Evolutionary conservation across 164 flowering plant genomes (phyloP), one percentile per base, ranked within the genome.

Genomic region (Stephania cephalantha): DNA sequence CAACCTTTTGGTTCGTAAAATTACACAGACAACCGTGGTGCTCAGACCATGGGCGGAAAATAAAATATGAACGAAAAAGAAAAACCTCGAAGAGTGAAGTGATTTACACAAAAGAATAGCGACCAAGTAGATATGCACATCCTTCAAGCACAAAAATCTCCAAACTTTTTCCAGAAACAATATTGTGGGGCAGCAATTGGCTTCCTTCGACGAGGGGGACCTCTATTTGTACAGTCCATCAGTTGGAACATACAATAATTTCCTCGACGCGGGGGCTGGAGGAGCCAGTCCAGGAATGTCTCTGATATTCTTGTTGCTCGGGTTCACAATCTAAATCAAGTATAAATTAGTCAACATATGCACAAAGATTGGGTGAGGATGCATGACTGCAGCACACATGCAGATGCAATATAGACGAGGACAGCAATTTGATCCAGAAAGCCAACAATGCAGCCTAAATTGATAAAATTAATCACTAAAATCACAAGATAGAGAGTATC

Each of bases 251-350:
- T 81, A 88, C 75, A 94, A 78, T 73, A 94, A 83, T 82, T 88
- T 92, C 83, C 98, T 87, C 20, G 91, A n/a, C 4, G 88, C 58
- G 0, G 92, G 92, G 20, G 91, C 97, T 35, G 98, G 97, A n/a
- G 97, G 96, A 55, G 97, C 97, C 81, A 95, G 81, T 74, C 98
- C 98, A 5, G 98, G 97, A 71, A 93, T 90, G 83, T 93, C 97
- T 75, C 86, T 83, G 77, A 91, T 95, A 84, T 79, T 76, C 71
- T 89, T 91, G 87, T 92, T 95, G 85, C 84, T 83, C 35, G 98
- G 99, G 74, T 93, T 82, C 73, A 92, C 94, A 70, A 93, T 83
- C 99, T 95, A 77, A 74, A 78, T 25, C 55, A 44, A 6, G 52
- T 66, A 52, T 4, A 73, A 22, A 65, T 5, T 15, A 50, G 55